Conservation (phyloP, 2,329 filamentous ascomycete species). For the Nemania bipapillata region DNA sequence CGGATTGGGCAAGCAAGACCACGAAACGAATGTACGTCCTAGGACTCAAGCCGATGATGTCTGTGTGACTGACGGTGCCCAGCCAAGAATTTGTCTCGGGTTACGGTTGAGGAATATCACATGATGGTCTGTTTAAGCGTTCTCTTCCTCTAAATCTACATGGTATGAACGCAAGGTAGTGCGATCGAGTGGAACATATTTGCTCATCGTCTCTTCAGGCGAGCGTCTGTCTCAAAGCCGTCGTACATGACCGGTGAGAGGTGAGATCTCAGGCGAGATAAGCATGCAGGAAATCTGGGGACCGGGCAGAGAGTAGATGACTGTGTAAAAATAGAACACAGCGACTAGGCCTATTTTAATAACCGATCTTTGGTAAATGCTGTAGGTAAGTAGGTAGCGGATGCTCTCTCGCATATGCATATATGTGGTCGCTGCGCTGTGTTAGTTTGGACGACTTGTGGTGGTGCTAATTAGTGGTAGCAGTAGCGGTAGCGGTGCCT, state of each 20-base stretch:
- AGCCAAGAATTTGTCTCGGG: conserved; percentile 12
- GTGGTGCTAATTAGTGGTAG: conserved; percentile 4
- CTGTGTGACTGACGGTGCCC: conserved; percentile 8
- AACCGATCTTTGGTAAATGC: background rate
- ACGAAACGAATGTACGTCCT: background rate
- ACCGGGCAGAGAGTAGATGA: conserved; percentile 5
- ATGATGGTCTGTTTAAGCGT: background rate
- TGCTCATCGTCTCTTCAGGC: background rate
- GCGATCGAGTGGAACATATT: background rate
- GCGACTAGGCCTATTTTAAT: conserved; percentile 1
- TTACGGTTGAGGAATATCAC: conserved; percentile 1
- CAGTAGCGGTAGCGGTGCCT: conserved; percentile 6
- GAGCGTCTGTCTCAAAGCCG: background rate
- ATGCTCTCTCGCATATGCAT: background rate
- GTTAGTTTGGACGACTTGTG: conserved; percentile 11
- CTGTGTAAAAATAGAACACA: background rate
- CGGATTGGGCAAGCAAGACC: background rate
- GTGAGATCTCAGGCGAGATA: background rate
- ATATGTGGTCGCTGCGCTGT: conserved; percentile 1
- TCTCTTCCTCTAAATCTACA: background rate
- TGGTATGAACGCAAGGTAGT: background rate
- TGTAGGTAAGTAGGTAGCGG: too few species aligned
- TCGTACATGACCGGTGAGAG: background rate
- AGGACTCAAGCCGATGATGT: conserved; percentile 6
- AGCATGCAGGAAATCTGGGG: background rate